Percentiles rank a stretch among this genome's conserved stretches.
phyloP scores from a whole-genome alignment of 176 grass and related monocot species.

The Thalia dealbata region DNA sequence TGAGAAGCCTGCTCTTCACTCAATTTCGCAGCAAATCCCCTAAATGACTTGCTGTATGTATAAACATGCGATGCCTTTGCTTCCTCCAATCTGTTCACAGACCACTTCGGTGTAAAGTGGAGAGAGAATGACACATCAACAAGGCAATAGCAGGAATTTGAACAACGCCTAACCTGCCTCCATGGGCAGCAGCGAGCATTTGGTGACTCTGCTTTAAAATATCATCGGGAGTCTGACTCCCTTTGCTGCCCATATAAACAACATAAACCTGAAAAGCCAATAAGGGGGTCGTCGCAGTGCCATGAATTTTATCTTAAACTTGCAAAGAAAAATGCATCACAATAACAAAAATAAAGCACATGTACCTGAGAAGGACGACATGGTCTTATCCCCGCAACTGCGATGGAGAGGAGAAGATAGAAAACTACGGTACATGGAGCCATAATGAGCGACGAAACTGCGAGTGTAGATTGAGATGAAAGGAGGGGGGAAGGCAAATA shows the following conservation, averaged over 20 bases:
- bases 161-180: conserved; percentile 37
- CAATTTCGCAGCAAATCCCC: conserved; percentile 66
- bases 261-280: conserved; percentile 10
- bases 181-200: conserved; percentile 56
- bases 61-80: conserved; percentile 49
- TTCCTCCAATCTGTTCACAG: conserved; percentile 38
- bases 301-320: background rate
- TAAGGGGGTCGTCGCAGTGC: background rate
- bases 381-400: background rate
- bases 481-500: background rate
- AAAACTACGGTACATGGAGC: background rate
- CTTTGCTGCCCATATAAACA: conserved; percentile 19
- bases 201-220: conserved; percentile 32
- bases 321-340: background rate
- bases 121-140: background rate
- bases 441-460: background rate
- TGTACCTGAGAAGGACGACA: conserved; percentile 9
- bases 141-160: background rate
- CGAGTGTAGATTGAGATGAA: background rate
- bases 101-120: background rate
- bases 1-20: conserved; percentile 39
- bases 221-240: background rate
- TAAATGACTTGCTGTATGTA: conserved; percentile 43
- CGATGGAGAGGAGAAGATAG: background rate
- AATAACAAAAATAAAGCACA: background rate